Evolutionary conservation across 192 early-diverging fungal genomes (phyloP), one percentile per base, ranked within the genome.

Genomic region (Rhizoclosmatium globosum): DNA sequence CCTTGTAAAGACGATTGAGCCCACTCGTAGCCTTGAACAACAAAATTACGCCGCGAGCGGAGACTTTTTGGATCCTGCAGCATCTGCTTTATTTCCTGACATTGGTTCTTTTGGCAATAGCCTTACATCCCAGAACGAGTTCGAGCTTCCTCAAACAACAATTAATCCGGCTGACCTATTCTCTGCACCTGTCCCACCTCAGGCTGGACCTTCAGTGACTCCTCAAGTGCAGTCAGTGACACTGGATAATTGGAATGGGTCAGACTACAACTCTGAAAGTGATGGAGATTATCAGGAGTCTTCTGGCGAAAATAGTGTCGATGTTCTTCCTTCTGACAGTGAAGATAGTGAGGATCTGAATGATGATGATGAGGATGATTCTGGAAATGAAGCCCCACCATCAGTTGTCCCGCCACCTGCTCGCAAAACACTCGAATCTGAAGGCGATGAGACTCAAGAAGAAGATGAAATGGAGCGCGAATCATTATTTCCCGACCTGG

Each of bases 291-390:
- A 76, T 23, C 15, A 7, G 9, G 42, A 31, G 9, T 74, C 73
- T 19, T 43, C 38, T 42, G 73, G 58, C 31, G 85, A 85, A 64
- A 92, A 91, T 68, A 88, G 86, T 65, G 92, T 91, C 41, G 81
- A 85, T 38, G 82, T 91, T 4, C 82, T 90, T 60, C 88, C 92
- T 59, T 91, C 92, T 2, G 74, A 88, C 71, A 92, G 88, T 82
- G 92, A 93, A 41, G 47, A 21, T 4, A 47, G 47, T 43, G 72
- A 46, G 9, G 72, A 62, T 58, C 21, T 31, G 6, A 66, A 76
- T 56, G 74, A 76, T 43, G 74, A 76, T 56, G 74, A 76, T 46
- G 74, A 76, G 31, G 74, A 76, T 67, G 64, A 64, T 43, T 76
- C 74, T 53, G 74, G 74, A 64, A 76, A 76, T 56, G 74, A 66